Percentiles rank a stretch among this genome's conserved stretches.
phyloP scores from a whole-genome alignment of 2,329 filamentous ascomycete genomes.

The Xylaria sp. region DNA sequence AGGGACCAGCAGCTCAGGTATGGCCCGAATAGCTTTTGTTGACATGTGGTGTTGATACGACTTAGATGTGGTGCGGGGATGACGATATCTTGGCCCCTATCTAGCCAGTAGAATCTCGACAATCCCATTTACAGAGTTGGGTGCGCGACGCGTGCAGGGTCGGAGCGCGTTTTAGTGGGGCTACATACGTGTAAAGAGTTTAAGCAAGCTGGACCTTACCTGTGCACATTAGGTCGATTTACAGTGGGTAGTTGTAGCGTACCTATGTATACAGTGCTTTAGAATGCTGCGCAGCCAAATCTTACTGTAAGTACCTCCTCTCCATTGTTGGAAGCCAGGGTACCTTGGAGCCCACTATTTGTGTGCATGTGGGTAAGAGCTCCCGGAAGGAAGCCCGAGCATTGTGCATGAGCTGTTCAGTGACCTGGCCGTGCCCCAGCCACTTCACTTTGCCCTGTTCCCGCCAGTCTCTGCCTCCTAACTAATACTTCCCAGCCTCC shows the following conservation, averaged over 20 bases:
- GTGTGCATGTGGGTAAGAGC: neutral
- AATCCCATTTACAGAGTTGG: conserved; percentile 39
- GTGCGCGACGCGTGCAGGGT: conserved; percentile 41
- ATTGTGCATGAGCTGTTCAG: conserved; percentile 37
- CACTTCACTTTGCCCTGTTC: conserved; percentile 40
- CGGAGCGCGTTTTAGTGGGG: conserved; percentile 40
- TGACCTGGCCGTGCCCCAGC: conserved; percentile 41
- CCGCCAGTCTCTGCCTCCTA: conserved; percentile 28
- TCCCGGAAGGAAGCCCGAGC: conserved; percentile 7
- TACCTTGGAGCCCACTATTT: neutral
- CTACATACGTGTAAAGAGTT: conserved; percentile 7
- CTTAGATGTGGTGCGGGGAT: conserved; percentile 39
- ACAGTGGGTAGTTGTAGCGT: neutral
- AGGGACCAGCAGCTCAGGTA: neutral
- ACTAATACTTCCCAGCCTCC: conserved; percentile 28
- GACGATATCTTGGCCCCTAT: conserved; percentile 38
- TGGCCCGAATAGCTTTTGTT: conserved; percentile 13
- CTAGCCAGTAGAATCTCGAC: conserved; percentile 40
- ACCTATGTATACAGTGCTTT: neutral
- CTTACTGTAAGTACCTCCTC: neutral
- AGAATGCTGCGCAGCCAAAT: neutral
- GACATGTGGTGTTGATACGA: conserved; percentile 25
- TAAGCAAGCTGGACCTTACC: neutral
- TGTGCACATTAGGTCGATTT: no score
- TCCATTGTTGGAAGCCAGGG: neutral